These are phyloP conservation scores for Raphanus raphanistrum DNA, from an alignment of 345 rosid species.

Conservation along the genomic window DNA sequence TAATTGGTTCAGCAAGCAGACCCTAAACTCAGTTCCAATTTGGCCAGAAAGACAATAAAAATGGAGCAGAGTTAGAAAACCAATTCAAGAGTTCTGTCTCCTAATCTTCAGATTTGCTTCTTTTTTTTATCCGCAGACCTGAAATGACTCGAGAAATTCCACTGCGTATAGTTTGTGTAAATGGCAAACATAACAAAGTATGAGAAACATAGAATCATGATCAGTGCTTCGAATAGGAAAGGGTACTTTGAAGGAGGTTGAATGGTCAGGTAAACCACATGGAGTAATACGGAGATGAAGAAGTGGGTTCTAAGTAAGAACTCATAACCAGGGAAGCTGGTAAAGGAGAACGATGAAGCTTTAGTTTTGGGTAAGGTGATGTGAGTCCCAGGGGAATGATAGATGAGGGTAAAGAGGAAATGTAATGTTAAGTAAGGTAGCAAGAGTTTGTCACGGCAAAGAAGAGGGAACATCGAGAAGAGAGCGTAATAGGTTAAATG, in stretches of 20 bases:
- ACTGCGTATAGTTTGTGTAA: slow-evolving; percentile 58
- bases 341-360: slow-evolving; percentile 22
- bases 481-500: slow-evolving; percentile 65
- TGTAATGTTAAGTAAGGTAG: slow-evolving; percentile 58
- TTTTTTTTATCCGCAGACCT: slow-evolving; percentile 38
- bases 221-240: slow-evolving; percentile 69
- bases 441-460: slow-evolving; percentile 71
- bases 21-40: slow-evolving; percentile 1
- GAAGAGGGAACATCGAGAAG: slow-evolving; percentile 94
- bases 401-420: slow-evolving; percentile 55
- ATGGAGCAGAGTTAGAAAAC: slow-evolving; percentile 2
- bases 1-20: neutral
- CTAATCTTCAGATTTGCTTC: slow-evolving; percentile 46
- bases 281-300: slow-evolving; percentile 58
- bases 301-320: slow-evolving; percentile 38
- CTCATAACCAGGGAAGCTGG: slow-evolving; percentile 29
- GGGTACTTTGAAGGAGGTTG: slow-evolving; percentile 63
- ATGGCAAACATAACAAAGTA: slow-evolving; percentile 49
- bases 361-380: slow-evolving; percentile 30
- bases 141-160: slow-evolving; percentile 47
- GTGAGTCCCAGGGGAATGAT: slow-evolving; percentile 46
- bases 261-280: slow-evolving; percentile 56
- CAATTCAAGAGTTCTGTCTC: neutral
- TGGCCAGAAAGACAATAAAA: slow-evolving; percentile 8
- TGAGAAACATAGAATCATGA: slow-evolving; percentile 70